A percentile compares a stretch with the other conserved stretches of the same genome.
phyloP scores from a whole-genome alignment of 257 asterid genomes.

The Forsythia suspensa region DNA sequence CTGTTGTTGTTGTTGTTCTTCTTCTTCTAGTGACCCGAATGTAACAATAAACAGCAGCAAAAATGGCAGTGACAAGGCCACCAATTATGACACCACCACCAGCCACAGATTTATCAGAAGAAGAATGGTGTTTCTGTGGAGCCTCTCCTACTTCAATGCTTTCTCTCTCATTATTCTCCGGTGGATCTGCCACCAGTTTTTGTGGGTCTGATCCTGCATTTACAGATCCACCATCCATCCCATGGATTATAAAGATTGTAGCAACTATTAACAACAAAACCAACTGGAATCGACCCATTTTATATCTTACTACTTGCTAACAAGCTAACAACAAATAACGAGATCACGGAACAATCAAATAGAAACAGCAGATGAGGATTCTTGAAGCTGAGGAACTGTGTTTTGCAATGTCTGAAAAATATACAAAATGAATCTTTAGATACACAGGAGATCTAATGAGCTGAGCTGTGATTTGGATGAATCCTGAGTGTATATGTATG shows the following conservation, averaged over 20 bases:
- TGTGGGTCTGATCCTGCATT: background rate
- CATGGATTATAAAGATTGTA: constrained; percentile 13
- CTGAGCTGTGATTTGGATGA: background rate
- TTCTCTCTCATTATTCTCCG: constrained; percentile 17
- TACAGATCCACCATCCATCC: constrained; percentile 12
- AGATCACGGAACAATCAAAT: too few relatives aligned
- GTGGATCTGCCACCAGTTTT: constrained; percentile 45
- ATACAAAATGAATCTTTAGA: background rate
- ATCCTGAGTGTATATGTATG: background rate
- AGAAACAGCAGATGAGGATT: too few relatives aligned
- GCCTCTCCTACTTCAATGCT: constrained; percentile 37
- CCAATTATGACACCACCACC: constrained; percentile 79
- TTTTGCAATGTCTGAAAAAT: background rate
- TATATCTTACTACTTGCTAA: too few relatives aligned
- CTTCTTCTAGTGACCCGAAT: constrained; percentile 61
- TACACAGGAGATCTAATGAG: background rate
- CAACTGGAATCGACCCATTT: constrained; percentile 13
- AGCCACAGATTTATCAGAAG: constrained; percentile 55
- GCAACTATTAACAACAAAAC: constrained; percentile 21
- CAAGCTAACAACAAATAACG: too few relatives aligned
- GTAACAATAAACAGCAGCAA: constrained; percentile 72
- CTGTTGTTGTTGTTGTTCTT: background rate
- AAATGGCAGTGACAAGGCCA: constrained; percentile 69
- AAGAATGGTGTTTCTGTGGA: constrained; percentile 54
- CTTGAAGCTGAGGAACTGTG: background rate